Percentiles rank a stretch among this genome's conserved stretches.
Evolutionary conservation across 1,284 basidiomycete genomes (phyloP).

Genomic region (Cutaneotrichosporon daszewskae): DNA sequence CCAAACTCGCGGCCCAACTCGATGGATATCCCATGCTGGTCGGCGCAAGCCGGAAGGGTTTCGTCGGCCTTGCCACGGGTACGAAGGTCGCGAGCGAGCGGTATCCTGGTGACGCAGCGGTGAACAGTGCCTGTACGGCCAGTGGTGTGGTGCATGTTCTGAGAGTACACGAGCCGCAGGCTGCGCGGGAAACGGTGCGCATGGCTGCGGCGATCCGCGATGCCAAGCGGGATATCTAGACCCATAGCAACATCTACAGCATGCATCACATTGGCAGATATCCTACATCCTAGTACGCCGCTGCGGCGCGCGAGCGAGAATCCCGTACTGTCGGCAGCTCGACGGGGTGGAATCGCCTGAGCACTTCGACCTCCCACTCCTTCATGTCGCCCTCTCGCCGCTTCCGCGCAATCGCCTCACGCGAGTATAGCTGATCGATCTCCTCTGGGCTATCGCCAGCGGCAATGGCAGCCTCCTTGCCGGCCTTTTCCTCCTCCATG

Average conservation of each 20-base stretch:
- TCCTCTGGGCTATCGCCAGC: conserved; percentile 48
- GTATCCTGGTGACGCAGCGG: conserved; percentile 73
- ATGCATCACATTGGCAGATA: not conserved
- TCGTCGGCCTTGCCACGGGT: conserved; percentile 60
- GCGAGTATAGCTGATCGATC: conserved; percentile 18
- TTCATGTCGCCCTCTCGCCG: conserved; percentile 22
- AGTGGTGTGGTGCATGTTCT: conserved; percentile 65
- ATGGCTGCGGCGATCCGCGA: conserved; percentile 53
- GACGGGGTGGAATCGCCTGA: conserved; percentile 37
- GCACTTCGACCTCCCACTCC: conserved; percentile 45
- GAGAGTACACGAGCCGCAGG: conserved; percentile 74
- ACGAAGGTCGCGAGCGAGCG: conserved; percentile 57
- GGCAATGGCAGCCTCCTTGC: conserved; percentile 30
- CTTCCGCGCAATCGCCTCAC: conserved; percentile 56
- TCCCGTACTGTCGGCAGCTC: conserved; percentile 24
- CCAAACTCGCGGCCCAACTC: conserved; percentile 49
- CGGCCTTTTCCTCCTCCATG: conserved; percentile 50
- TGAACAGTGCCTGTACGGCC: conserved; percentile 68
- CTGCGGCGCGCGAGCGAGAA: conserved; percentile 10
- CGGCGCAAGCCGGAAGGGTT: conserved; percentile 76
- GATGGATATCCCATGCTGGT: conserved; percentile 62
- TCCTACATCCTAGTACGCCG: no score
- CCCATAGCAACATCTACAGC: conserved; percentile 1
- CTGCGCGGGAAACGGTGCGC: conserved; percentile 59
- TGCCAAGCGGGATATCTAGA: conserved; percentile 4